Percentiles rank a stretch among this genome's conserved stretches.
These are phyloP conservation scores for Candolleomyces aberdarensis DNA, from an alignment of 768 basidiomycete genomes.

Conservation along the genomic window DNA sequence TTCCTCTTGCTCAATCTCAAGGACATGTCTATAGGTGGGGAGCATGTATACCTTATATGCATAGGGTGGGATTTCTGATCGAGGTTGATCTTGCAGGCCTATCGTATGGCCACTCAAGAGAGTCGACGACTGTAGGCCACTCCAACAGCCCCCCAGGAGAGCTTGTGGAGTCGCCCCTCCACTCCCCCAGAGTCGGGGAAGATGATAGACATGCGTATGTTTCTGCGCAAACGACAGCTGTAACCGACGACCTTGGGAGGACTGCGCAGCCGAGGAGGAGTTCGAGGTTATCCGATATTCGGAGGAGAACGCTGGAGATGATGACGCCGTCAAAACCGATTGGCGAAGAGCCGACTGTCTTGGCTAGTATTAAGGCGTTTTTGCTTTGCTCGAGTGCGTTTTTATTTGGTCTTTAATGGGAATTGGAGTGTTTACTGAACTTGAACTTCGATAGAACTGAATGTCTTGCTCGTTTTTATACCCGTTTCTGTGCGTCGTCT, in stretches of 20 bases:
- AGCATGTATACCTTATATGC: too few relatives aligned
- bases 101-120: too few relatives aligned
- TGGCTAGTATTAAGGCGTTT: slow-evolving; percentile 51
- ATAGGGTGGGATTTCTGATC: too few relatives aligned
- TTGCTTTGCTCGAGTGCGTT: slow-evolving; percentile 56
- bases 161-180: background rate
- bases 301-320: slow-evolving; percentile 18
- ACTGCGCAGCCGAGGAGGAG: background rate
- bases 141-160: too few relatives aligned
- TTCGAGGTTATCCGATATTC: background rate
- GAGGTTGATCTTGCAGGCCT: too few relatives aligned
- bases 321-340: slow-evolving; percentile 37
- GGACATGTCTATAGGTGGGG: too few relatives aligned
- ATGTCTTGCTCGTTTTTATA: slow-evolving; percentile 60
- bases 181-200: background rate
- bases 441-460: slow-evolving; percentile 51
- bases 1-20: too few relatives aligned
- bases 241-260: background rate
- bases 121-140: too few relatives aligned
- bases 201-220: background rate
- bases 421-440: background rate
- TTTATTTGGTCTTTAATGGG: slow-evolving; percentile 51
- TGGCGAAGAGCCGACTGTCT: slow-evolving; percentile 41
- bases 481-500: slow-evolving; percentile 43
- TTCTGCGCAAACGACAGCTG: background rate